phyloP scores from a whole-genome alignment of 371 early-diverging fungal genomes.

The Mucor mucedo region DNA sequence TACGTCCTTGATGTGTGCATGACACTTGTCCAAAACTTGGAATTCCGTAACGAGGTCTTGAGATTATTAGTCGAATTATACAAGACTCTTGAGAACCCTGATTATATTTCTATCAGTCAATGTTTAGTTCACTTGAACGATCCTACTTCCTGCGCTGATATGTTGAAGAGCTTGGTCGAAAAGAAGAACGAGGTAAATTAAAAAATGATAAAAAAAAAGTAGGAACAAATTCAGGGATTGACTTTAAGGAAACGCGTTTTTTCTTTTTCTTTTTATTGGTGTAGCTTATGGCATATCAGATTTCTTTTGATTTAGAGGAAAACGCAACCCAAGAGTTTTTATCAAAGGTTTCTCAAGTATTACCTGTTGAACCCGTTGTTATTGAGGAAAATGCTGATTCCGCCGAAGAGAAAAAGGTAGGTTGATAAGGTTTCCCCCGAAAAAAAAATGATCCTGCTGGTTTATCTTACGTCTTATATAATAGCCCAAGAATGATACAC shows the following conservation, averaged over 20 bases:
- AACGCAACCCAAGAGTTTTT: constrained; percentile 95
- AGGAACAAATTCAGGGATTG: not conserved
- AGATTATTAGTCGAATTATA: constrained; percentile 85
- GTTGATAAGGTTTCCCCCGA: not conserved
- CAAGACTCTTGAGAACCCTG: constrained; percentile 78
- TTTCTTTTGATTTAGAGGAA: constrained; percentile 96
- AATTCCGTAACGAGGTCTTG: constrained; percentile 85
- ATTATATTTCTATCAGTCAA: constrained; percentile 90
- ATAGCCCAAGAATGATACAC: constrained; percentile 28
- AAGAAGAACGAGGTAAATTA: constrained; percentile 59
- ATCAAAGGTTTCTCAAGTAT: constrained; percentile 67
- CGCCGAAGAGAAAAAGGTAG: constrained; percentile 54
- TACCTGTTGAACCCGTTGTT: constrained; percentile 62
- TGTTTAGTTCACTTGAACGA: constrained; percentile 92
- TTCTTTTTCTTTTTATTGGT: constrained; percentile 19
- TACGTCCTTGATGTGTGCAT: constrained; percentile 85
- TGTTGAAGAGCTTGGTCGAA: constrained; percentile 70
- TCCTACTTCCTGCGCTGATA: constrained; percentile 68
- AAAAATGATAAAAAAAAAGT: not conserved
- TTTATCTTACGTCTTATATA: not conserved
- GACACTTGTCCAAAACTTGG: constrained; percentile 81
- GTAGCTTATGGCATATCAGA: constrained; percentile 89
- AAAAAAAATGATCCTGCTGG: too few relatives aligned
- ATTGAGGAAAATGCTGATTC: constrained; percentile 33
- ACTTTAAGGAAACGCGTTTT: not conserved